Conservation (phyloP, 2,329 filamentous ascomycete genomes). For the Paracoccidioides lutzii region DNA sequence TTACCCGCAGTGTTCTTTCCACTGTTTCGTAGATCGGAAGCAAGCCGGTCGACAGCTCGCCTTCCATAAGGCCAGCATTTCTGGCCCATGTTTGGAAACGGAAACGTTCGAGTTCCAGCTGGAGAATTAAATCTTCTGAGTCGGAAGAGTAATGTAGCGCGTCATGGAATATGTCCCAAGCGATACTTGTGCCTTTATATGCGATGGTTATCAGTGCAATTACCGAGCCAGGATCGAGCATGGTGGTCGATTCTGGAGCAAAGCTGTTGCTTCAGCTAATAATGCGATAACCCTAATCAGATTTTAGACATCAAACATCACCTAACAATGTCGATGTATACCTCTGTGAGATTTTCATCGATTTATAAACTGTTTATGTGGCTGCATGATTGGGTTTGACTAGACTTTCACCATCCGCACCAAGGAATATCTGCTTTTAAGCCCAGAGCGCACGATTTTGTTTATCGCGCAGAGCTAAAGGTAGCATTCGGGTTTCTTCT, state of each 20-base stretch:
- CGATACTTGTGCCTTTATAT: not conserved
- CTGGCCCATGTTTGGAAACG: conserved; percentile 2
- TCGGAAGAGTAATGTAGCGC: not conserved
- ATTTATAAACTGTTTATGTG: no score
- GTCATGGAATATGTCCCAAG: conserved; percentile 1
- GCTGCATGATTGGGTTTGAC: no score
- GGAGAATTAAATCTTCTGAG: conserved; percentile 1
- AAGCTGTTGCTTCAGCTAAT: not conserved
- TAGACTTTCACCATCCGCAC: no score
- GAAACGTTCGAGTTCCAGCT: conserved; percentile 2
- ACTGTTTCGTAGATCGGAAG: conserved; percentile 1
- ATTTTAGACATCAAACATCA: not conserved
- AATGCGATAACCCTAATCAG: not conserved
- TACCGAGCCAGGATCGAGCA: not conserved
- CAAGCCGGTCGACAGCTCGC: not conserved
- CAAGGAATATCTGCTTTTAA: not conserved
- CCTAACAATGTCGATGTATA: no score
- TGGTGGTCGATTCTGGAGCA: not conserved
- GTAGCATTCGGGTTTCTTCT: not conserved
- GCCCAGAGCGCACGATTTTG: not conserved
- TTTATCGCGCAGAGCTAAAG: not conserved
- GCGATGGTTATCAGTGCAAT: not conserved
- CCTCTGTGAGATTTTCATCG: no score
- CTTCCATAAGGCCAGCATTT: not conserved
- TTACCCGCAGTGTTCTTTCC: not conserved